These are phyloP conservation scores for Chrysoporthe cubensis DNA, from an alignment of 2,329 filamentous ascomycete species.

Conservation along the genomic window DNA sequence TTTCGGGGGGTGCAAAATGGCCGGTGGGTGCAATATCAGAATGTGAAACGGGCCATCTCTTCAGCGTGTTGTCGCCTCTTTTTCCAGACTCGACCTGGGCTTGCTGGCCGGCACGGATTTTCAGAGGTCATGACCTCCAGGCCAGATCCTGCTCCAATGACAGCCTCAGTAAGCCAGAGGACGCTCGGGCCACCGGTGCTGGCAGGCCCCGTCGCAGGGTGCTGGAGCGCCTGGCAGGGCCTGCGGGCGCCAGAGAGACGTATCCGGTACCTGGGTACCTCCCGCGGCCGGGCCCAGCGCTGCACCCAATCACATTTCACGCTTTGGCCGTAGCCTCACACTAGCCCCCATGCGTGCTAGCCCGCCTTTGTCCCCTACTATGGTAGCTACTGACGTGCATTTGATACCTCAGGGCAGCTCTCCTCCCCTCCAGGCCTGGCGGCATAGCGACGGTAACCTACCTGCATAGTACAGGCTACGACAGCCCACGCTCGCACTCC, in stretches of 20 bases:
- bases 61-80: slow-evolving; percentile 3
- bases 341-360: slow-evolving; percentile 15
- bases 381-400: slow-evolving; percentile 15
- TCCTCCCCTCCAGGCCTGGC: not conserved
- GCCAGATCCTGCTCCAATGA: slow-evolving; percentile 6
- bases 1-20: slow-evolving; percentile 15
- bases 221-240: not conserved
- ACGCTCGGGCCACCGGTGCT: slow-evolving; percentile 11
- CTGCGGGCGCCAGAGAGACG: no score
- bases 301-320: slow-evolving; percentile 26
- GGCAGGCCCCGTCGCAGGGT: no score
- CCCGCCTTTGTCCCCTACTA: not conserved
- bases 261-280: slow-evolving; percentile 15
- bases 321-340: slow-evolving; percentile 15
- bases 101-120: slow-evolving; percentile 27
- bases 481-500: not conserved
- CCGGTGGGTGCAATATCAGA: slow-evolving; percentile 27
- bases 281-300: not conserved
- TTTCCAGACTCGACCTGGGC: slow-evolving; percentile 3
- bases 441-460: not conserved
- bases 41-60: slow-evolving; percentile 19
- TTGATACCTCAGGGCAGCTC: not conserved
- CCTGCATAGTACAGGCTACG: no score
- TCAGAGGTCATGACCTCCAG: slow-evolving; percentile 13
- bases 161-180: slow-evolving; percentile 8